Base-by-base conservation (phyloP, 2,329 filamentous ascomycete species). In the Dothistroma pini region DNA sequence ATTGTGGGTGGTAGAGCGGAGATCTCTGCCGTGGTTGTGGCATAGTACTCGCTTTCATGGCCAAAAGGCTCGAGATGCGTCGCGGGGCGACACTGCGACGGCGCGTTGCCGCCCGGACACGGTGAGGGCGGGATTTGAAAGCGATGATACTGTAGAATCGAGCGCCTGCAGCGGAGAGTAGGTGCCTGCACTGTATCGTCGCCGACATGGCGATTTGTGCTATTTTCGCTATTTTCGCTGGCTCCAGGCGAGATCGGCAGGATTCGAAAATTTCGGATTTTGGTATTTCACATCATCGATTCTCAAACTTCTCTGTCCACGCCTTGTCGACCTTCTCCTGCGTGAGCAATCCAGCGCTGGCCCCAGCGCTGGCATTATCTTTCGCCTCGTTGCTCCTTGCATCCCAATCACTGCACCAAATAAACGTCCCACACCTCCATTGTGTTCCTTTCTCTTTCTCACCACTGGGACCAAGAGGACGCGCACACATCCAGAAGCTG, bases 351-450 rank as follows among this genome's bases (percentile, higher is more conserved):
- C n/a, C n/a, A n/a, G n/a, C n/a, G n/a, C 29, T 48, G 14, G 32
- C 22, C 11, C 21, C 21, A 38, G 22, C 16, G 22, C 41, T 54
- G 1, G 47, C 59, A 47, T 29, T 50, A 12, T 49, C 54, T 11
- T 57, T 54, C 38, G 22, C 56, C 35, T 59, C 64, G 9, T 47
- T 60, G 32, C 41, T 51, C 52, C 60, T 57, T 10, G 58, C 53
- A 47, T 64, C 62, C 85, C 83, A 87, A 71, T 87, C 85, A 68
- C 81, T 86, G 50, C 79, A 81, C 85, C 85, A 88, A 50, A 87
- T 91, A 69, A 97, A 97, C 0, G 91, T 96, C 2, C 83, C 80
- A 75, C 93, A 97, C 49, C 91, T 85, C 91, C 93, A 97, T 72
- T 95, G 83, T 0, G 91, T 92, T 1, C 87, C 89, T 62, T 81